Base-by-base conservation (phyloP, 2,329 filamentous ascomycete genomes). In the Diaporthe ampelina region DNA sequence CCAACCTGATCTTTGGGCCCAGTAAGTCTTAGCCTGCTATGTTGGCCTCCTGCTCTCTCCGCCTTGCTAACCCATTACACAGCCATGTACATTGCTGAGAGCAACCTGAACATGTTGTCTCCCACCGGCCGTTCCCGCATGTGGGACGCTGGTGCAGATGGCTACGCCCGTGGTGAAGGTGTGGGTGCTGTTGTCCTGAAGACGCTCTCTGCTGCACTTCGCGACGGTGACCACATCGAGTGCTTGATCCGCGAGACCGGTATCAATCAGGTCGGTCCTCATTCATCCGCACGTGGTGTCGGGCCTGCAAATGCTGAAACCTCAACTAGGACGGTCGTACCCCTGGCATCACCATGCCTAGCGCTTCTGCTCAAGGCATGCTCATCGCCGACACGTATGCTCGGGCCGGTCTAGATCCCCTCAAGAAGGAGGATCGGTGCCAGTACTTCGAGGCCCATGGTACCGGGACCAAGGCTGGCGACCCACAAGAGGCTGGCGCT, bases 161-260 rank as follows among this genome's bases (percentile, higher is more conserved):
- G 88, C 0, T 90, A 90, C 76, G 87, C 84, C 1, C 82, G 88
- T 24, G 88, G 87, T 3, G 88, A 90, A 75, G 89, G 88, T 2
- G 78, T 86, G 17, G 86, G 82, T 0, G 81, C 84, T 3, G 48
- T 90, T 0, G 75, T 89, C 0, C 75, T 90, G 4, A 90, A 90
- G 79, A 82, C 79, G 1, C 79, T 83, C 26, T 83, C 83, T 15
- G 81, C 82, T 50, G 89, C 89, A 0, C 73, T 90, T 11, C 79
- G 79, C 7, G 88, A 88, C 65, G 85, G 86, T 0, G 82, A 84
- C 58, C 26, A 75, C 0, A 85, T 88, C 58, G 78, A 82, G 35
- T 82, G 80, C 15, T 75, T 88, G 54, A 83, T 88, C 65, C 83
- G 85, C 0, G 84, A 83, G 37, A 85, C 83, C 0, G 83, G 81